Conservation (phyloP, 768 basidiomycete genomes). For the Brasilioporus rufonigricans region DNA sequence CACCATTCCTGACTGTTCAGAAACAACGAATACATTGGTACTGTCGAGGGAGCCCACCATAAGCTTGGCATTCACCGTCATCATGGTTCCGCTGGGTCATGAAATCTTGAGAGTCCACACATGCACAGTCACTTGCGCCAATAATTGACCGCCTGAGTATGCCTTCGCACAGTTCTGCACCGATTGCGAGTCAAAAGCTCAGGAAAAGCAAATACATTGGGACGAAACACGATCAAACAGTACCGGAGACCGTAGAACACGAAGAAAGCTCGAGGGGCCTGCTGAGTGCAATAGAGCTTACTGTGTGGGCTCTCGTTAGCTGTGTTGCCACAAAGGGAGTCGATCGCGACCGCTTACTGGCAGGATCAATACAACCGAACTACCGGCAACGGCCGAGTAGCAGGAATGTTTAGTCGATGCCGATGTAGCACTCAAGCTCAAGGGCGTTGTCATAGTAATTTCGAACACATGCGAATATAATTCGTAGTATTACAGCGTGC, state of each 20-base stretch:
- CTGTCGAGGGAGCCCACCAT: conserved; percentile 75
- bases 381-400: conserved; percentile 77
- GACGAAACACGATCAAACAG: conserved; percentile 78
- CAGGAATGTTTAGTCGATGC: conserved; percentile 69
- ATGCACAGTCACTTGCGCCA: conserved; percentile 59
- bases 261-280: conserved; percentile 79
- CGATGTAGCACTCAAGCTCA: conserved; percentile 78
- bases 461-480: conserved; percentile 81
- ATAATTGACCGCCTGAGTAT: conserved; percentile 47
- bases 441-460: conserved; percentile 74
- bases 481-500: conserved; percentile 73
- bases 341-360: conserved; percentile 45
- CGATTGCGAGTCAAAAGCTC: conserved; percentile 81
- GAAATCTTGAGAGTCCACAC: conserved; percentile 53
- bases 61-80: conserved; percentile 68
- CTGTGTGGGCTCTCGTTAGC: conserved; percentile 4
- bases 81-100: conserved; percentile 62
- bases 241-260: conserved; percentile 79
- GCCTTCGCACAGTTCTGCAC: conserved; percentile 62
- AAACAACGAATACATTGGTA: conserved; percentile 67
- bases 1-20: conserved; percentile 60
- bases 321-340: background rate
- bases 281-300: conserved; percentile 66
- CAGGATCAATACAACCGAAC: conserved; percentile 76
- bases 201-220: conserved; percentile 76